phyloP scores from a whole-genome alignment of 768 basidiomycete species.

The Sistotremastrum niveocremeum region DNA sequence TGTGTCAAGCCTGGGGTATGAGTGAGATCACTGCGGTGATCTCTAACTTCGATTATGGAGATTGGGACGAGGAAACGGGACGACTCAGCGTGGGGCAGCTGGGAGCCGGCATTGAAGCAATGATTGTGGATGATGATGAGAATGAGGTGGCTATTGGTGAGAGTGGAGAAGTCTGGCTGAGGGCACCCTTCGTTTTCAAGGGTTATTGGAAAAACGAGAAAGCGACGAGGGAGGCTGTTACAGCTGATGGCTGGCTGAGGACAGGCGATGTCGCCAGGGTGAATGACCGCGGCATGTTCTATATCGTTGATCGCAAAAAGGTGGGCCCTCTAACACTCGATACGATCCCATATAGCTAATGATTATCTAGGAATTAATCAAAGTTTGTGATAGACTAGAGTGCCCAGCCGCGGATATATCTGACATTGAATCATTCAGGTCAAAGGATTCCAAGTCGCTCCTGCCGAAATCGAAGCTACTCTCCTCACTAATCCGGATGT shows the following conservation, averaged over 20 bases:
- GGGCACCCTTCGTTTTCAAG: slow-evolving; percentile 4
- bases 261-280: slow-evolving; percentile 25
- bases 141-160: slow-evolving; percentile 12
- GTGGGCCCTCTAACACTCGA: not conserved
- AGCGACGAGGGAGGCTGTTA: slow-evolving; percentile 21
- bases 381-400: too few species aligned
- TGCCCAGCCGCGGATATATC: not conserved
- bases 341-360: too few species aligned
- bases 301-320: slow-evolving; percentile 2
- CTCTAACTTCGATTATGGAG: slow-evolving; percentile 9
- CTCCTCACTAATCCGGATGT: slow-evolving; percentile 23
- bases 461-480: slow-evolving; percentile 26
- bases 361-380: too few species aligned
- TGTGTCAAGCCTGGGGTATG: slow-evolving; percentile 1
- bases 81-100: slow-evolving; percentile 16
- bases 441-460: slow-evolving; percentile 20
- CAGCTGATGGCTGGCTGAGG: slow-evolving; percentile 21
- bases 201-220: slow-evolving; percentile 24
- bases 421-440: slow-evolving; percentile 21
- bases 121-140: slow-evolving; percentile 19
- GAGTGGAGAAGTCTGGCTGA: slow-evolving; percentile 18
- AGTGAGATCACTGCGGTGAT: not conserved
- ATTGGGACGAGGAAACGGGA: slow-evolving; percentile 8
- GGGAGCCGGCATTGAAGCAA: slow-evolving; percentile 21
- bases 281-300: slow-evolving; percentile 5